Base-by-base conservation (phyloP, 2,329 filamentous ascomycete genomes). In the Colletotrichum sp. region DNA sequence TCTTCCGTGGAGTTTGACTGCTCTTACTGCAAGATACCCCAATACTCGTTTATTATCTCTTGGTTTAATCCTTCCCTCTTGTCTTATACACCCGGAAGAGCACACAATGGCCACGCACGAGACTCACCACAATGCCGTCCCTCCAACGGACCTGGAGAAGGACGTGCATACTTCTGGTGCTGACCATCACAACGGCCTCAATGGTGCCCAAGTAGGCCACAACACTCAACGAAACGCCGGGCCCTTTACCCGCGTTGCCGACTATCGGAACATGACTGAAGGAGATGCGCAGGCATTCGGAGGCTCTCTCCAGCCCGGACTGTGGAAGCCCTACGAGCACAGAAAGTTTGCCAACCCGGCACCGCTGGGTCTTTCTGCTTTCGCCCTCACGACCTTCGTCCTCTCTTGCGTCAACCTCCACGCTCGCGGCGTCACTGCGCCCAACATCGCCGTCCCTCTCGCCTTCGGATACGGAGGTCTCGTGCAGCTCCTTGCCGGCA, bases 331-430 rank as follows among this genome's bases (percentile, higher is more conserved):
- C 11, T 85, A 86, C 66, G 90, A 91, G 83, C 88, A 90, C 81
- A 91, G 93, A 84, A 93, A 94, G 86, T 91, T 96, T 82, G 94
- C 90, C 86, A 96, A 96, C 84, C 94, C 94, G 6, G 93, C 93
- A 67, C 94, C 94, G 34, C 88, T 96, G 51, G 94, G 94, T 76
- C 90, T 96, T 63, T 90, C 87, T 75, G 94, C 93, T 81, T 96
- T 96, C 86, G 94, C 94, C 76, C 87, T 96, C 80, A 96, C 94
- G 68, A 96, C 94, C 15, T 96, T 96, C 82, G 90, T 96, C 47
- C 89, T 96, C 63, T 94, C 93, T 34, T 86, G 89, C 78, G 87
- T 96, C 84, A 96, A 96, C 86, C 87, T 95, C 83, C 87, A 90
- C 67, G 86, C 92, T 4, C 89, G 91, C 15, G 88, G 87, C 71